Base-by-base conservation (phyloP, 148 eudicot species). In the Rhododendron mucronatum region DNA sequence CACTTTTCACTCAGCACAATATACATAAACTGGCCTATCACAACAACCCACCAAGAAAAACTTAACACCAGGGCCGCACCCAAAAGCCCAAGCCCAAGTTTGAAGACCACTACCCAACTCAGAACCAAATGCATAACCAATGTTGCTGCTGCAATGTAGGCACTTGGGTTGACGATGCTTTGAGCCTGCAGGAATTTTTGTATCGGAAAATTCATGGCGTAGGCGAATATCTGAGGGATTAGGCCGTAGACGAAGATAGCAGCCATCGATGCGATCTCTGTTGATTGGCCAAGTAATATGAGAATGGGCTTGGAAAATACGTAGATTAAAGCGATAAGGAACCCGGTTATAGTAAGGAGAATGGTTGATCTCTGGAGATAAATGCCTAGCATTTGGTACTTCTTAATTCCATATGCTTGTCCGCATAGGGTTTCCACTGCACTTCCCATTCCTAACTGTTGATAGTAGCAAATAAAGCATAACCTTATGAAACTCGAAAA, bases 351-450 rank as follows among this genome's bases (percentile, higher is more conserved):
- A 5, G 87, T 83, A 15, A 89, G 88, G n/a, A 89, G 85, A 37
- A 89, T 53, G 13, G 80, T 16, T 23, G 91, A 89, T 37, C 91
- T 83, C 45, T 89, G 91, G 16, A 89, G 88, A 81, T 93, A 93
- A 55, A 91, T 83, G 28, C 95, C 95, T 20, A 93, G 86, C 94
- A 93, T 90, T 5, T 86, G 88, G 88, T 90, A 90, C 16, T 82
- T 84, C 30, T 86, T 89, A 8, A 93, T 94, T 1, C 95, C 95
- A 50, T 90, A 92, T 6, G 95, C 95, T 88, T 93, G 94, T 10
- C 95, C 95, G 65, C 95, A 93, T 2, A 92, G 90, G 0, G 95
- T 93, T 79, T 93, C 95, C 23, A 91, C 93, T 18, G 95, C 95
- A 77, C 95, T 93, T 33, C 93, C 95, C 94, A 93, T 93, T 1